Percentiles rank a stretch among this genome's conserved stretches.
These are phyloP conservation scores for Paramarasmius palmivorus DNA, from an alignment of 1,284 basidiomycete species.

Conservation along the genomic window DNA sequence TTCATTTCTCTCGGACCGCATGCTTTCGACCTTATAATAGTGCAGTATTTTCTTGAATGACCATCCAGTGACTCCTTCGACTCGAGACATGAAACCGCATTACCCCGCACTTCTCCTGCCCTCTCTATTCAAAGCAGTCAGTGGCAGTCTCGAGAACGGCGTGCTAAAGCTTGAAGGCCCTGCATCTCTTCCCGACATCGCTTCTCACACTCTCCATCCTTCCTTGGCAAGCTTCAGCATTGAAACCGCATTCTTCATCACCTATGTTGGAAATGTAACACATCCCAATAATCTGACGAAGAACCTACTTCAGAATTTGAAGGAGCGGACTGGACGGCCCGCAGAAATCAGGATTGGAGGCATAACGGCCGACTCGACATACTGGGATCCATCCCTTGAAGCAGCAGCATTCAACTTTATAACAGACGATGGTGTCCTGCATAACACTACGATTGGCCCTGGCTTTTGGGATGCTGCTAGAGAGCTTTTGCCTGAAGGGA, in stretches of 20 bases:
- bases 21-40: too few relatives aligned
- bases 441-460: conserved; percentile 51
- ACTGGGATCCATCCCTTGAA: conserved; percentile 41
- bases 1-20: too few relatives aligned
- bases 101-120: background rate
- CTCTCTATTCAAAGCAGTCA: background rate
- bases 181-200: conserved; percentile 38
- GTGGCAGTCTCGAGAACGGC: background rate
- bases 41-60: too few relatives aligned
- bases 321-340: conserved; percentile 41
- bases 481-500: conserved; percentile 42
- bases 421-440: conserved; percentile 37
- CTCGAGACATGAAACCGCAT: background rate
- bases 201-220: conserved; percentile 41
- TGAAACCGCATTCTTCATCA: conserved; percentile 51
- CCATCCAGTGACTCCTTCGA: too few relatives aligned
- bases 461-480: conserved; percentile 45
- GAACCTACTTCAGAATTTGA: conserved; percentile 44
- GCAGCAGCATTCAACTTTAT: conserved; percentile 44
- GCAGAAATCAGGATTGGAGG: conserved; percentile 50
- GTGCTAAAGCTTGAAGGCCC: conserved; percentile 38
- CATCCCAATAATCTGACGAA: conserved; percentile 42
- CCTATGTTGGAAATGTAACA: conserved; percentile 44
- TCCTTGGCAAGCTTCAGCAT: conserved; percentile 52
- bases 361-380: conserved; percentile 52